Percentiles rank a stretch among this genome's conserved stretches.
Evolutionary conservation across 176 grass and related monocot species (phyloP).

Genomic region (Hordeum marinum): DNA sequence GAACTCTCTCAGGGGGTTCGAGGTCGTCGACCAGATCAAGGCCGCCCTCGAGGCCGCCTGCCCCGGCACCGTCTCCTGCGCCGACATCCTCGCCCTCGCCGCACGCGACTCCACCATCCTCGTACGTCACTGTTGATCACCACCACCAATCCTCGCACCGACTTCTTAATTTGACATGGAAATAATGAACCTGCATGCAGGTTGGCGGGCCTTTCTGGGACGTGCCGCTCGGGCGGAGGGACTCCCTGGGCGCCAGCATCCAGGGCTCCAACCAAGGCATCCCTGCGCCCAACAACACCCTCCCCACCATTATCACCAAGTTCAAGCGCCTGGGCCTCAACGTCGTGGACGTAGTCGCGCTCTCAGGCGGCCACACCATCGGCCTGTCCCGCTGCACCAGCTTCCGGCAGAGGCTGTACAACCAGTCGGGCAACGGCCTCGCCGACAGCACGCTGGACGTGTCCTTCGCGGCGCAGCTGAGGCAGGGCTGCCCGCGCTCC

Average conservation of each 20-base stretch:
- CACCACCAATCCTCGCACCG: background rate
- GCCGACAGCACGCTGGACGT: conserved; percentile 59
- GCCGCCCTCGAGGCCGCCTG: conserved; percentile 52
- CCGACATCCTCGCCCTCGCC: conserved; percentile 61
- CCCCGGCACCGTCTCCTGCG: conserved; percentile 68
- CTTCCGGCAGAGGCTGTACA: conserved; percentile 91
- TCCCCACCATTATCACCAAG: conserved; percentile 80
- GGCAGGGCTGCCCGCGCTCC: conserved; percentile 59
- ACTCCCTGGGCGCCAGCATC: conserved; percentile 63
- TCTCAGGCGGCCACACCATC: conserved; percentile 81
- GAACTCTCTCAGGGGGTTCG: conserved; percentile 65
- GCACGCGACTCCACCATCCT: conserved; percentile 58
- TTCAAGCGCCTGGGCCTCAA: conserved; percentile 73
- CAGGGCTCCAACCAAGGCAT: conserved; percentile 84
- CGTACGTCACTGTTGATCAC: background rate
- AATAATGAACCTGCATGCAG: conserved; percentile 30
- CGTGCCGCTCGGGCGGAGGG: conserved; percentile 70
- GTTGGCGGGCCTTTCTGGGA: conserved; percentile 83
- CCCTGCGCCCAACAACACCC: conserved; percentile 84
- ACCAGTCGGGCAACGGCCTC: conserved; percentile 63
- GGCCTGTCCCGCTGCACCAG: conserved; percentile 73
- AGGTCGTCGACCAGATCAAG: conserved; percentile 84
- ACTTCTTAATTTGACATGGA: background rate
- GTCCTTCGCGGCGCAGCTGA: conserved; percentile 42
- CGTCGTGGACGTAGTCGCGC: conserved; percentile 71